Conservation (phyloP, 2,329 filamentous ascomycete genomes). For the Neonectria hederae region DNA sequence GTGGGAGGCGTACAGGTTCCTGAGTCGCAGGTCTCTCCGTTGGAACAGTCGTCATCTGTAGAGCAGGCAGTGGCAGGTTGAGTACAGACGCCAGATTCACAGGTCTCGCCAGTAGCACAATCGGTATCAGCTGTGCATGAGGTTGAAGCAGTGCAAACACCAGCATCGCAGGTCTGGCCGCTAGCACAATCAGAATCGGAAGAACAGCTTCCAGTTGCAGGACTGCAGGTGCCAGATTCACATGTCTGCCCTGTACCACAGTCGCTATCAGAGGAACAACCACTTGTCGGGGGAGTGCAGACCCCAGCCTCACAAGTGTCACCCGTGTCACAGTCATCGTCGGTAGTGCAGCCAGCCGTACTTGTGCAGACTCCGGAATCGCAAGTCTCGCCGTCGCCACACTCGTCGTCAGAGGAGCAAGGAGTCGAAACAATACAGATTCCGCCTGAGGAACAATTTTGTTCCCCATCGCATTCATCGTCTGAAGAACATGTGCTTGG, state of each 20-base stretch:
- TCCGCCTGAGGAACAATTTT: background rate
- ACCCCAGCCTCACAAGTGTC: background rate
- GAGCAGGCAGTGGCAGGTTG: background rate
- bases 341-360: background rate
- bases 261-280: background rate
- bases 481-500: background rate
- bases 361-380: background rate
- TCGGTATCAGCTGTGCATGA: background rate
- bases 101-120: background rate
- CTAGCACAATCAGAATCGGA: constrained; percentile 1
- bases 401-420: background rate
- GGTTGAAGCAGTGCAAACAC: background rate
- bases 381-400: background rate
- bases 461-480: background rate
- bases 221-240: constrained; percentile 3
- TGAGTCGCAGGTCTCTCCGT: background rate
- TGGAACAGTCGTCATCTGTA: background rate
- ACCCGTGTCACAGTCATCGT: constrained; percentile 8
- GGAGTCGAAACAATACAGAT: background rate
- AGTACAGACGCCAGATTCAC: background rate
- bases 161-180: constrained; percentile 8
- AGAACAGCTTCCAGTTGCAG: background rate
- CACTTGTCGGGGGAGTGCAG: background rate
- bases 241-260: constrained; percentile 5
- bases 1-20: background rate